Evolutionary conservation across 176 grass and related monocot genomes (phyloP), one percentile per base, ranked within the genome.

Genomic region (Hsuehochloa calcarea): DNA sequence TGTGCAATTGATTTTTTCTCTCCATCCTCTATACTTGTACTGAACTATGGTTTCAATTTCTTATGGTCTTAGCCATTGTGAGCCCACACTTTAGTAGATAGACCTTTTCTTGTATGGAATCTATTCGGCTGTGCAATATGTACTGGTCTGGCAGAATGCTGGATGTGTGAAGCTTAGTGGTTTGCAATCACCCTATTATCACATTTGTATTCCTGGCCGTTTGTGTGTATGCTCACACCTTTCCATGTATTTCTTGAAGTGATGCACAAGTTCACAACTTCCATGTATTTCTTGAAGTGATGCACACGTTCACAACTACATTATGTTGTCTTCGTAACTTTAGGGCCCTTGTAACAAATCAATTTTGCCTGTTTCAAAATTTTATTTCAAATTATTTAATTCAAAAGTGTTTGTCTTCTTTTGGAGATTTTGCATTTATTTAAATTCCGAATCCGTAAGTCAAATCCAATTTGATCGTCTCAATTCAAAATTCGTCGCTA

Each of bases 1-100:
- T 52, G 70, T 80, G 85, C 84, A 84, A 76, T 84, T 80, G 76
- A 38, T 25, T 56, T 74, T 68, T 83, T 5, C 59, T 75, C 60
- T 60, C 6, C n/a, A 59, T 64, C 54, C 50, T 67, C 75, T 66
- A 72, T 73, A 68, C 66, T 62, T 84, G 67, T 80, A 76, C 75
- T 84, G 61, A 84, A 91, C 62, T 26, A 37, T 2, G 26, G 51
- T 84, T 62, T 80, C 29, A n/a, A 79, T 43, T 80, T 80, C 70
- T 68, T 49, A 75, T 82, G 50, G 67, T 43, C 60, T 25, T 79
- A 84, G 63, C 61, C 50, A 73, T 5, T 73, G 47, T 19, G 74
- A 40, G 60, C 44, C 73, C 17, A 70, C 44, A 76, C 59, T 65
- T 75, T n/a, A 76, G 82, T 65, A 13, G 84, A 79, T 80, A 79